phyloP scores from a whole-genome alignment of 1,284 basidiomycete genomes.

The Lentinula novae-zelandiae region DNA sequence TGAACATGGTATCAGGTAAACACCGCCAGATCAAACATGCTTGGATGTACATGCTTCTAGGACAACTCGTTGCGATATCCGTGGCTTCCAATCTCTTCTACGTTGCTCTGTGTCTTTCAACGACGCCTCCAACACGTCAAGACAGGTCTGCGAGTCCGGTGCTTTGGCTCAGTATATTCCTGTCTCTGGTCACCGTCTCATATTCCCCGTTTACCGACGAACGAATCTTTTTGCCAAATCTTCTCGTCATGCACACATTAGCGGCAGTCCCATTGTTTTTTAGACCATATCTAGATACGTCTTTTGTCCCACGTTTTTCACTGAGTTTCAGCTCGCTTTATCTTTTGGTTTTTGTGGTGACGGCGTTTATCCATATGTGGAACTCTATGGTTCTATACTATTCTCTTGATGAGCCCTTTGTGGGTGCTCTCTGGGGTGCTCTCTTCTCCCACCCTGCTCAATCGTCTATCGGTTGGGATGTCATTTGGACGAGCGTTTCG shows the following conservation, averaged over 20 bases:
- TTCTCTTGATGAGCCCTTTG: slow-evolving; percentile 23
- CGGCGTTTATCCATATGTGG: slow-evolving; percentile 33
- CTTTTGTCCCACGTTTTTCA: slow-evolving; percentile 15
- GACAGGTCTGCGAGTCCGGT: slow-evolving; percentile 19
- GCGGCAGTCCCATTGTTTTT: slow-evolving; percentile 52
- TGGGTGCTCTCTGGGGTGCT: slow-evolving; percentile 27
- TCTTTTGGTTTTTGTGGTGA: slow-evolving; percentile 30
- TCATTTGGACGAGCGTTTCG: slow-evolving; percentile 52
- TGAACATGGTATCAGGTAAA: slow-evolving; percentile 29
- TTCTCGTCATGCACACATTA: slow-evolving; percentile 62
- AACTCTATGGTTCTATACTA: slow-evolving; percentile 24
- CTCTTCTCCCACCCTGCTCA: slow-evolving; percentile 61
- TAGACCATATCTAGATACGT: slow-evolving; percentile 7
- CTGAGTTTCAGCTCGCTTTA: slow-evolving; percentile 32
- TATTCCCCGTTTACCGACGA: slow-evolving; percentile 46
- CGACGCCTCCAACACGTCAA: slow-evolving; percentile 16
- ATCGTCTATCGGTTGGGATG: slow-evolving; percentile 62
- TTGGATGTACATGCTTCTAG: slow-evolving; percentile 74
- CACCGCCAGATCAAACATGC: slow-evolving; percentile 47
- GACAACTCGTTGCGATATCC: slow-evolving; percentile 72
- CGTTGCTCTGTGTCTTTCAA: slow-evolving; percentile 46
- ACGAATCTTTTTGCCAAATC: slow-evolving; percentile 53
- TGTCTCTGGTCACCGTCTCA: slow-evolving; percentile 46
- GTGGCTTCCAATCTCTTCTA: slow-evolving; percentile 69
- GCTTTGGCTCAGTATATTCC: slow-evolving; percentile 43